Percentiles rank a stretch among this genome's conserved stretches.
Conservation (phyloP, 2,329 filamentous ascomycete genomes). For the Pestalotiopsis sp. region DNA sequence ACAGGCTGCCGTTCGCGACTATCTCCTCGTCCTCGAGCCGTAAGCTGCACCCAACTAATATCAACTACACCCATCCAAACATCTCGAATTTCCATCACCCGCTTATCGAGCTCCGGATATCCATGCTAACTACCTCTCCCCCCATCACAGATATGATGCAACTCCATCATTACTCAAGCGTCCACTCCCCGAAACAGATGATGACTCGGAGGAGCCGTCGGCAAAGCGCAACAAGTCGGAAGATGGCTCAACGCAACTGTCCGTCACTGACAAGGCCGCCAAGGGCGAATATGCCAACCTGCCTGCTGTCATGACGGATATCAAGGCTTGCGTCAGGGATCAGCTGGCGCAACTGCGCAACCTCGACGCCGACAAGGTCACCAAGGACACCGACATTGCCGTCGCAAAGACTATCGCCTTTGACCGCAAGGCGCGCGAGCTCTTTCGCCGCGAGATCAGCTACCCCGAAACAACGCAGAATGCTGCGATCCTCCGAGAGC, state of each 20-base stretch:
- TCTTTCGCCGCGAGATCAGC: constrained; percentile 64
- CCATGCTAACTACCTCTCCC: constrained; percentile 2
- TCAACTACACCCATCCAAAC: background rate
- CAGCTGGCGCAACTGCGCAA: constrained; percentile 48
- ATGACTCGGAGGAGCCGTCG: constrained; percentile 53
- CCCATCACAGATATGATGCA: constrained; percentile 52
- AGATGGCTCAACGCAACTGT: constrained; percentile 40
- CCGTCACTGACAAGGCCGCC: constrained; percentile 58
- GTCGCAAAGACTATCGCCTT: constrained; percentile 57
- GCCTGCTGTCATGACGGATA: constrained; percentile 66
- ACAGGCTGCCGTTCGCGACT: constrained; percentile 26
- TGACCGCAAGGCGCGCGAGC: constrained; percentile 63
- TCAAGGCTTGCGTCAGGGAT: constrained; percentile 51
- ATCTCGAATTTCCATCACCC: background rate
- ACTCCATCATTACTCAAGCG: constrained; percentile 58
- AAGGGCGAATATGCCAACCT: constrained; percentile 59
- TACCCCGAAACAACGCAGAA: constrained; percentile 45
- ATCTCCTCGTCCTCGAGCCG: constrained; percentile 33
- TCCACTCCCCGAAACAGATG: constrained; percentile 46
- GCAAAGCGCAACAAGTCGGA: constrained; percentile 64
- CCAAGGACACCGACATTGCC: constrained; percentile 34
- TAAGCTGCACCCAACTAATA: constrained; percentile 17
- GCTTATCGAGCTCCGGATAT: background rate
- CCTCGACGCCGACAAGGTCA: constrained; percentile 23
- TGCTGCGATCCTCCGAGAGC: constrained; percentile 37